phyloP scores from a whole-genome alignment of 2,329 filamentous ascomycete species.

The Zelopaecilomyces penicillatus region DNA sequence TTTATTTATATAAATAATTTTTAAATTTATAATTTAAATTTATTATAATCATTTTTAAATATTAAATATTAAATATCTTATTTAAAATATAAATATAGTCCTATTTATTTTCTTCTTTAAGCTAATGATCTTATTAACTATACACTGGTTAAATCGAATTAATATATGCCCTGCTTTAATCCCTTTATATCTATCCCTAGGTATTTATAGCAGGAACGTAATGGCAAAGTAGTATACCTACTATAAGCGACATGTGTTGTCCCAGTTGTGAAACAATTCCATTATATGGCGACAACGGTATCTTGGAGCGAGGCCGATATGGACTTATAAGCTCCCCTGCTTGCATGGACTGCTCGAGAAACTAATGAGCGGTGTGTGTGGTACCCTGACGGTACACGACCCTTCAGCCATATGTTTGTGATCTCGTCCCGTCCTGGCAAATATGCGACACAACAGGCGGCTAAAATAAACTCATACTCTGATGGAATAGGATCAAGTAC shows the following conservation, averaged over 20 bases:
- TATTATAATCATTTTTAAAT: background rate
- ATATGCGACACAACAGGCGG: constrained; percentile 86
- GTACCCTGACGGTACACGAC: constrained; percentile 41
- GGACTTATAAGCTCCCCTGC: constrained; percentile 27
- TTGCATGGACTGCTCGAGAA: constrained; percentile 33
- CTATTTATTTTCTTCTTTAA: no score
- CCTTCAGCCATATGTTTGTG: constrained; percentile 91
- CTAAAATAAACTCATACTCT: constrained; percentile 68
- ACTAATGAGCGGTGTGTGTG: constrained; percentile 26
- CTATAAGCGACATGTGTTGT: constrained; percentile 3
- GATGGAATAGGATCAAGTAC: constrained; percentile 76
- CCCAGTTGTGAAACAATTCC: background rate
- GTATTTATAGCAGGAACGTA: no score
- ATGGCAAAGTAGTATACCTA: constrained; percentile 4
- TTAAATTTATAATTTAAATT: background rate
- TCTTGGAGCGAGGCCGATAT: constrained; percentile 28
- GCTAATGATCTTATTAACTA: constrained; percentile 26
- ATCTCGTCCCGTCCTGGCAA: constrained; percentile 81
- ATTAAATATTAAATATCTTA: background rate
- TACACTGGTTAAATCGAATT: constrained; percentile 29
- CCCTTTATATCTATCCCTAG: background rate
- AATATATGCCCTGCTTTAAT: constrained; percentile 36
- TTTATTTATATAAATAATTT: background rate
- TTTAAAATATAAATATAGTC: background rate
- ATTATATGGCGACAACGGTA: constrained; percentile 16